A percentile compares a stretch with the other conserved stretches of the same genome.
Evolutionary conservation across 768 basidiomycete genomes (phyloP).

Genomic region (Suillus hirtellus): DNA sequence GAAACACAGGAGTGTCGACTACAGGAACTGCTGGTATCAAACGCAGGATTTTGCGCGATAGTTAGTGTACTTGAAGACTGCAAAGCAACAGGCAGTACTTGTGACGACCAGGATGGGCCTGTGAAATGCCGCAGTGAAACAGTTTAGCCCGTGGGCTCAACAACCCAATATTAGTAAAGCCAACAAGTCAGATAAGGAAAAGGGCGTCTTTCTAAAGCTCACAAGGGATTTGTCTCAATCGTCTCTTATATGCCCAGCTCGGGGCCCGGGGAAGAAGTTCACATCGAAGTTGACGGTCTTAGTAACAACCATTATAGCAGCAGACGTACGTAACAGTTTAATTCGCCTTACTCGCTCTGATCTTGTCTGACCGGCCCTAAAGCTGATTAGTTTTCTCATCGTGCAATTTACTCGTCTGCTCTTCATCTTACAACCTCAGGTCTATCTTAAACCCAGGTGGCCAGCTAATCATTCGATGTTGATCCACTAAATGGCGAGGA

Average conservation of each 20-base stretch:
- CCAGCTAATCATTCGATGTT: conserved; percentile 43
- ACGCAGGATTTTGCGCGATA: neutral
- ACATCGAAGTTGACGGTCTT: neutral
- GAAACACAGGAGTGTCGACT: neutral
- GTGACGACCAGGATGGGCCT: neutral
- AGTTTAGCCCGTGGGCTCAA: neutral
- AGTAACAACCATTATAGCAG: no score
- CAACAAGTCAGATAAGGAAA: neutral
- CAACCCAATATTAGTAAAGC: neutral
- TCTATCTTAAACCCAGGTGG: conserved; percentile 70
- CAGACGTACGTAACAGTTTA: neutral
- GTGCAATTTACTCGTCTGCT: conserved; percentile 12
- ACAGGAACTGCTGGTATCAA: neutral
- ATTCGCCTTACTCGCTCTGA: neutral
- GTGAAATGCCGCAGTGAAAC: neutral
- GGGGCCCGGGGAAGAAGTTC: conserved; percentile 1
- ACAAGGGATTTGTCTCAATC: neutral
- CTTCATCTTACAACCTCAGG: conserved; percentile 52
- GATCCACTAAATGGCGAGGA: conserved; percentile 77
- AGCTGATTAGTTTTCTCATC: conserved; percentile 1
- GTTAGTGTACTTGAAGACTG: neutral
- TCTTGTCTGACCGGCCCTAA: conserved; percentile 29
- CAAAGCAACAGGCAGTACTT: neutral
- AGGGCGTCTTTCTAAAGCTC: neutral
- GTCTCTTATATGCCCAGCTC: neutral